phyloP scores from a whole-genome alignment of 2,329 filamentous ascomycete genomes.

The Calycina herbarum region DNA sequence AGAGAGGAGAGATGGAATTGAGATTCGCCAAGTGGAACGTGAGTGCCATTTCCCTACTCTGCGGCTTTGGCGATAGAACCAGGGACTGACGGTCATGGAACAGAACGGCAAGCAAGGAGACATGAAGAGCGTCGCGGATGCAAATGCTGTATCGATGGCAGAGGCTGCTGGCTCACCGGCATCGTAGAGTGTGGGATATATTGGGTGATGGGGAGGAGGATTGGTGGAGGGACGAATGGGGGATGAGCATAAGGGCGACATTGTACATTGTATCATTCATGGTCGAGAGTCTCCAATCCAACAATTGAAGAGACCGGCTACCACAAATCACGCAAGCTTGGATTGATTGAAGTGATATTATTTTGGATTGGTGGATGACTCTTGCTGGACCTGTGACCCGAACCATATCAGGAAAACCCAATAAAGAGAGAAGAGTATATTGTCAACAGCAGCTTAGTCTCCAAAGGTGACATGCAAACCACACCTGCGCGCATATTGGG shows the following conservation, averaged over 20 bases:
- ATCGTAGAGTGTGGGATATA: neutral
- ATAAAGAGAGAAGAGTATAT: neutral
- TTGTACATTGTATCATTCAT: conserved; percentile 19
- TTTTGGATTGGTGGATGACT: neutral
- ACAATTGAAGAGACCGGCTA: conserved; percentile 14
- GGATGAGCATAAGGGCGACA: conserved; percentile 9
- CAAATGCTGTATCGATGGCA: conserved; percentile 46
- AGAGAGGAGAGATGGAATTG: conserved; percentile 85
- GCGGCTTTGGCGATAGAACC: conserved; percentile 20
- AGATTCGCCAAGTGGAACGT: conserved; percentile 96
- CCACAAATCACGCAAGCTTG: neutral
- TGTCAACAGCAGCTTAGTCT: neutral
- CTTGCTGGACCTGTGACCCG: neutral
- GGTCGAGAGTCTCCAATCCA: conserved; percentile 5
- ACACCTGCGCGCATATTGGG: neutral
- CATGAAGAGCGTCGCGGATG: conserved; percentile 65
- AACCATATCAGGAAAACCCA: neutral
- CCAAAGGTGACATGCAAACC: neutral
- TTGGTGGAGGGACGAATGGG: conserved; percentile 11
- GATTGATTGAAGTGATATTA: neutral
- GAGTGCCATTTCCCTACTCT: conserved; percentile 42
- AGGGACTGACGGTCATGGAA: conserved; percentile 30
- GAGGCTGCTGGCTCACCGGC: conserved; percentile 29
- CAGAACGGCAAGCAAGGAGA: conserved; percentile 98
- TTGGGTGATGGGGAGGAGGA: conserved; percentile 6